phyloP scores from a whole-genome alignment of 768 basidiomycete genomes.

The Gloeopeniophorella convolvens region DNA sequence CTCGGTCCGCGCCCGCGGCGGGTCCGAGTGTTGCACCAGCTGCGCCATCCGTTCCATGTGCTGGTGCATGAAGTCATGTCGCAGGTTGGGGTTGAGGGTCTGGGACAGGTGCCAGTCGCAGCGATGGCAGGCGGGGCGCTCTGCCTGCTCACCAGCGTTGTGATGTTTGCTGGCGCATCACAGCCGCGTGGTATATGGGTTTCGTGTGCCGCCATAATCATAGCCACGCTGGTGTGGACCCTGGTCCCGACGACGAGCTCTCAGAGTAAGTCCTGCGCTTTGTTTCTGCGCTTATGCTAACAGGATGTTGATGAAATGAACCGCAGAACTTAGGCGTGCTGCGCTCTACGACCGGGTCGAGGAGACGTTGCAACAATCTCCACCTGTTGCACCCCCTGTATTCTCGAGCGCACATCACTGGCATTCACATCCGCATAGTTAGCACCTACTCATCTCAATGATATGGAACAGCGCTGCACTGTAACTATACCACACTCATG shows the following conservation, averaged over 20 bases:
- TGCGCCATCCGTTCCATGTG: not conserved
- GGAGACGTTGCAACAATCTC: not conserved
- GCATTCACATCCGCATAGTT: too few relatives aligned
- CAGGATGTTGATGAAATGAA: not conserved
- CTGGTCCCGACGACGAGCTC: not conserved
- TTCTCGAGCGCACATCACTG: not conserved
- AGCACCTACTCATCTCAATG: too few relatives aligned
- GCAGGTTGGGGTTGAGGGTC: not conserved
- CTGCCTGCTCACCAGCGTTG: conserved; percentile 10
- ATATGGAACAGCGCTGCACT: too few relatives aligned
- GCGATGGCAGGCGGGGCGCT: conserved; percentile 5
- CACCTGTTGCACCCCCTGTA: not conserved
- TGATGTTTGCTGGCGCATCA: conserved; percentile 2
- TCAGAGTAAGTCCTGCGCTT: not conserved
- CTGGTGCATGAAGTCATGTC: not conserved
- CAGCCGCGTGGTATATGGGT: conserved; percentile 9
- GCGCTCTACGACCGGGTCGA: conserved; percentile 7
- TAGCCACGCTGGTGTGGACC: not conserved
- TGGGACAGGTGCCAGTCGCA: conserved; percentile 2
- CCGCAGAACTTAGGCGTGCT: conserved; percentile 1
- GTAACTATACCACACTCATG: too few relatives aligned
- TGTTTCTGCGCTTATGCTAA: not conserved
- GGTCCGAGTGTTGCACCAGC: too few relatives aligned
- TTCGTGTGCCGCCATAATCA: not conserved
- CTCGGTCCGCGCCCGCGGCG: not conserved